A percentile compares a stretch with the other conserved stretches of the same genome.
These are phyloP conservation scores for Peronospora farinosa DNA, from an alignment of 352 stramenopile genomes.

Conservation along the genomic window DNA sequence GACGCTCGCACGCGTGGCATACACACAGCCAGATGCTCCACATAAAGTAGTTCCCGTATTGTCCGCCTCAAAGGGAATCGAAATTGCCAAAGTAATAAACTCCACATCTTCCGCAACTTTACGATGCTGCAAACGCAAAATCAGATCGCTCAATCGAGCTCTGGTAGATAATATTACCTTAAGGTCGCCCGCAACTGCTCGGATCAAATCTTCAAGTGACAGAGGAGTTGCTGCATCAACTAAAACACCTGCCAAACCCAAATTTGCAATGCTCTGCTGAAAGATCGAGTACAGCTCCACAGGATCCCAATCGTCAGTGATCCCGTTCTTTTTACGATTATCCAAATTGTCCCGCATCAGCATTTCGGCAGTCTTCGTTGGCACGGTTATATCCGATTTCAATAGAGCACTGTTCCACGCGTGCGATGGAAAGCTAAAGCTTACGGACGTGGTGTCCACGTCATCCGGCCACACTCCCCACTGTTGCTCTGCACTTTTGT, in stretches of 20 bases:
- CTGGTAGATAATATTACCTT: slow-evolving; percentile 7
- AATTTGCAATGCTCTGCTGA: slow-evolving; percentile 14
- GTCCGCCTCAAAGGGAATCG: slow-evolving; percentile 15
- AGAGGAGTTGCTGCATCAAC: background rate
- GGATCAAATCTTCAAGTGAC: slow-evolving; percentile 17
- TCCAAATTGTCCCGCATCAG: slow-evolving; percentile 16
- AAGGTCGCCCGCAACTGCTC: slow-evolving; percentile 14
- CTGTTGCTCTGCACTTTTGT: slow-evolving; percentile 7
- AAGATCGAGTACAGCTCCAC: slow-evolving; percentile 21
- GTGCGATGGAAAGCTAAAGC: slow-evolving; percentile 29
- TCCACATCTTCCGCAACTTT: slow-evolving; percentile 16
- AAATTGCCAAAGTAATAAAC: slow-evolving; percentile 22
- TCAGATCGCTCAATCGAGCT: slow-evolving; percentile 12
- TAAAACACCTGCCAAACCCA: slow-evolving; percentile 1
- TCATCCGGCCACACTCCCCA: slow-evolving; percentile 28
- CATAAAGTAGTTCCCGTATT: slow-evolving; percentile 13
- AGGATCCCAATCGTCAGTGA: slow-evolving; percentile 12
- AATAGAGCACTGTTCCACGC: slow-evolving; percentile 29
- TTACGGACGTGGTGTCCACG: slow-evolving; percentile 35
- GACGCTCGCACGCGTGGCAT: slow-evolving; percentile 18
- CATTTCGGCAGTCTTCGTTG: slow-evolving; percentile 15
- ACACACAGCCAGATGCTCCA: slow-evolving; percentile 23
- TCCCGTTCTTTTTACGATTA: slow-evolving; percentile 14
- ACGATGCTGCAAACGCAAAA: slow-evolving; percentile 16
- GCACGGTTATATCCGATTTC: slow-evolving; percentile 2